Base-by-base conservation (phyloP, 2,329 filamentous ascomycete species). In the Trichoderma harzianum region DNA sequence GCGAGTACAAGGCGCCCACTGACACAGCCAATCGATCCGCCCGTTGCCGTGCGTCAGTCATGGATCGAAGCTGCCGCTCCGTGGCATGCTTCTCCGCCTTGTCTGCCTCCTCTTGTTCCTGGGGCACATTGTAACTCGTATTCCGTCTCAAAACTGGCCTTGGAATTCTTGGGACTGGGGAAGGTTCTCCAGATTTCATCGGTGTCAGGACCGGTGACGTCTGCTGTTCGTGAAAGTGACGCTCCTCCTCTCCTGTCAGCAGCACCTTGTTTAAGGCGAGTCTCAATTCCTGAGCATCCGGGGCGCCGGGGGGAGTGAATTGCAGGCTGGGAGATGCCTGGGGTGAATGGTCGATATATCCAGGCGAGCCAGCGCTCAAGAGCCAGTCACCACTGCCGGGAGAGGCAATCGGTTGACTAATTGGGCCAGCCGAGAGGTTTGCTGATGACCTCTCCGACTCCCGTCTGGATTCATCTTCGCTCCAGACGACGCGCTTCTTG, bases 401-500 rank as follows among this genome's bases (percentile, higher is more conserved):
- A 57, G 70, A 72, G 18, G 51, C 47, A 14, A 28, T 47, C 16
- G 21, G 55, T 28, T 14, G 34, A 7, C 47, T 24, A 18, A 39
- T 28, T 12, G 64, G 39, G 18, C 32, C 70, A 39, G 43, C 55
- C 30, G 64, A 57, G 14, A 53, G 68, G 60, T 30, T 68, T 32
- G 57, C 57, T 14, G 70, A 68, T 18, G 64, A 68, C 36, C 65
- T 36, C 28, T 63, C 24, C n/a, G 63, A 68, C 14, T 32, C 18
- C 26, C 18, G 32, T 21, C 73, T 63, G 39, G 66, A 69, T 55
- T 74, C 77, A 57, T 78, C 76, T 65, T 78, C 79, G 74, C 76
- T 79, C 72, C 80, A 84, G 64, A 78, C 82, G 16, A 84, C 82
- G 57, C 79, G 78, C 78, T 84, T 84, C 79, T 84, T 84, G 65